phyloP scores from a whole-genome alignment of 1,284 basidiomycete species.

The Peniophora sp. region DNA sequence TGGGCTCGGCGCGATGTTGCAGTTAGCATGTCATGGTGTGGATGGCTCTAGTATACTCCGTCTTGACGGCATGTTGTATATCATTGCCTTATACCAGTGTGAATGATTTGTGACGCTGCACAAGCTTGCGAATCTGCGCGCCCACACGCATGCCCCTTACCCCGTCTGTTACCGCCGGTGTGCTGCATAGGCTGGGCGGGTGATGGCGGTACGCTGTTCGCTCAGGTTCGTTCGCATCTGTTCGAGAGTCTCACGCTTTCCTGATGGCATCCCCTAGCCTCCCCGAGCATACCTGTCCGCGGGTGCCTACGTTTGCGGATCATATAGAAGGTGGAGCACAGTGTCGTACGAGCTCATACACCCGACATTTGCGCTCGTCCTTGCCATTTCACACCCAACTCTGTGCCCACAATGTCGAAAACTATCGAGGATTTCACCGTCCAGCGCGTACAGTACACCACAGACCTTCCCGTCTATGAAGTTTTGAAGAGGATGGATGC shows the following conservation, averaged over 20 bases:
- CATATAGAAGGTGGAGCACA: neutral
- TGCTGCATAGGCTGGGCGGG: too few species aligned
- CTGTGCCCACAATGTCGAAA: neutral
- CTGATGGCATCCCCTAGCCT: neutral
- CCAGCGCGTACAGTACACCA: conserved; percentile 37
- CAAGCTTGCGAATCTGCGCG: too few species aligned
- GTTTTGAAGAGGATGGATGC: conserved; percentile 36
- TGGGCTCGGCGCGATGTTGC: too few species aligned
- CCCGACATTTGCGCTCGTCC: neutral
- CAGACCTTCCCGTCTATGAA: conserved; percentile 29
- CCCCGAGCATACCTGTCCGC: conserved; percentile 9
- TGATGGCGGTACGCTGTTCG: too few species aligned
- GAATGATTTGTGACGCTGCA: too few species aligned
- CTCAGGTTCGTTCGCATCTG: neutral
- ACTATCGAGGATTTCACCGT: conserved; percentile 17
- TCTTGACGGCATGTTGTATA: too few species aligned
- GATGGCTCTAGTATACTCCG: too few species aligned
- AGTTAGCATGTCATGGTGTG: too few species aligned
- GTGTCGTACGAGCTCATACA: neutral
- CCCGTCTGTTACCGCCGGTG: too few species aligned
- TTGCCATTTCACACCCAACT: neutral
- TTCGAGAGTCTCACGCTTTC: neutral
- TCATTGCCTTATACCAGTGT: too few species aligned
- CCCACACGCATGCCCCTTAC: too few species aligned
- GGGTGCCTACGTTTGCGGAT: neutral